Base-by-base conservation (phyloP, 768 basidiomycete species). In the Termitomyces sp. region DNA sequence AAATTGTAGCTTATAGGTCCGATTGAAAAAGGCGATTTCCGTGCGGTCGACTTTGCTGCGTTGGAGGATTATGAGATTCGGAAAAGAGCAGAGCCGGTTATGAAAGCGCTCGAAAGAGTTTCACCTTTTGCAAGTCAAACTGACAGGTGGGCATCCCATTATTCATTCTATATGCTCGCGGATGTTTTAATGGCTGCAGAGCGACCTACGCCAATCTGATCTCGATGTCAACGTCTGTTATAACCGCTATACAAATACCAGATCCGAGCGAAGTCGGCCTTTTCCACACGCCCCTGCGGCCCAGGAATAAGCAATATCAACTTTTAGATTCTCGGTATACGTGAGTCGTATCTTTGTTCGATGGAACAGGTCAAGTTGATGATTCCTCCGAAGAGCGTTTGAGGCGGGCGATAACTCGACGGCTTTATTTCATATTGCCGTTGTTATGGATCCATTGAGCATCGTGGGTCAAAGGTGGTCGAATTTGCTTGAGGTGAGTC, bases 381-480 rank as follows among this genome's bases (percentile, higher is more conserved):
- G 26, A n/a, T 5, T 15, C 26, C 16, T 57, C 36, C 28, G 18
- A 61, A 94, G 93, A 8, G 75, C 83, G 16, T 88, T 94, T 66
- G 70, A 80, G 34, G 73, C 84, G 39, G 95, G 95, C 5, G 79
- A 92, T 61, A 78, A 81, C 20, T 67, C 77, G 2, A 84, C 81
- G 1, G 88, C 94, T 0, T 63, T 88, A 39, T 83, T 85, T 64
- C 85, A 86, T 52, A 71, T 97, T 41, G 84, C 81, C 2, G 80
- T 89, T 10, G 69, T 98, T 6, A 59, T 98, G 8, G 92, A 98
- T 68, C 95, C 96, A 0, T 68, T 97, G 29, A 92, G 88, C 50
- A 90, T 92, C 66, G 72, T 78, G 5, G 91, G 89, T 2, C 94
- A 98, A 68, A 87, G 86, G 62, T 97, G 93, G 88, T 83, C 91